phyloP scores from a whole-genome alignment of 2,329 filamentous ascomycete genomes.

The Blastomyces percursus region DNA sequence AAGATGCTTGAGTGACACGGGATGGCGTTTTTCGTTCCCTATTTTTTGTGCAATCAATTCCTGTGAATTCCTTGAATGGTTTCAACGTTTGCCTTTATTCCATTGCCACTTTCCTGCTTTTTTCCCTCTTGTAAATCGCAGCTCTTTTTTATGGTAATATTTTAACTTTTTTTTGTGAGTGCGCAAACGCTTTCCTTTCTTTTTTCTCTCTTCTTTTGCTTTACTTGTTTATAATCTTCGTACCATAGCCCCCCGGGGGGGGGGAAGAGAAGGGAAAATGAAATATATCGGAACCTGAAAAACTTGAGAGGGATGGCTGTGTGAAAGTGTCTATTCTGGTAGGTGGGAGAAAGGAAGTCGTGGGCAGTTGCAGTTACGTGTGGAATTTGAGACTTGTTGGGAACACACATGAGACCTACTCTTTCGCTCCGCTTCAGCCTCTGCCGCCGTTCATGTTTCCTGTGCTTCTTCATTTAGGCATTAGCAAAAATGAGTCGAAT shows the following conservation, averaged over 20 bases:
- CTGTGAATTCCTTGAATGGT: constrained; percentile 1
- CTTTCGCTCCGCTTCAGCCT: too few relatives aligned
- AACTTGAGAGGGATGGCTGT: neutral
- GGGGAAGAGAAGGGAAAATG: neutral
- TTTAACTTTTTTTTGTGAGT: neutral
- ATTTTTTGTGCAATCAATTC: neutral
- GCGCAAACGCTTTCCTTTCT: neutral
- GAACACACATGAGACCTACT: too few relatives aligned
- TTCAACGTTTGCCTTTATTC: neutral
- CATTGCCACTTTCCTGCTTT: neutral
- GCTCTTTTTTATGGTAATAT: constrained; percentile 4
- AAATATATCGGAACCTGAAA: neutral
- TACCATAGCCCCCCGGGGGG: too few relatives aligned
- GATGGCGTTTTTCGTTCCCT: constrained; percentile 2
- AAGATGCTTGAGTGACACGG: neutral
- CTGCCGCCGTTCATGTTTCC: too few relatives aligned
- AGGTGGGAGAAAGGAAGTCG: too few relatives aligned
- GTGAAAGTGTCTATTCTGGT: too few relatives aligned
- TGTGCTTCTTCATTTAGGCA: too few relatives aligned
- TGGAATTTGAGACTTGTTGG: too few relatives aligned
- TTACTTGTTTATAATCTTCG: neutral
- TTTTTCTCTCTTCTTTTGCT: neutral
- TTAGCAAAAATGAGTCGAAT: too few relatives aligned
- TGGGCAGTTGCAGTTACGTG: too few relatives aligned
- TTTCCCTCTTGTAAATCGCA: neutral